phyloP scores from a whole-genome alignment of 306 rosid species.

The Vigna radiata region DNA sequence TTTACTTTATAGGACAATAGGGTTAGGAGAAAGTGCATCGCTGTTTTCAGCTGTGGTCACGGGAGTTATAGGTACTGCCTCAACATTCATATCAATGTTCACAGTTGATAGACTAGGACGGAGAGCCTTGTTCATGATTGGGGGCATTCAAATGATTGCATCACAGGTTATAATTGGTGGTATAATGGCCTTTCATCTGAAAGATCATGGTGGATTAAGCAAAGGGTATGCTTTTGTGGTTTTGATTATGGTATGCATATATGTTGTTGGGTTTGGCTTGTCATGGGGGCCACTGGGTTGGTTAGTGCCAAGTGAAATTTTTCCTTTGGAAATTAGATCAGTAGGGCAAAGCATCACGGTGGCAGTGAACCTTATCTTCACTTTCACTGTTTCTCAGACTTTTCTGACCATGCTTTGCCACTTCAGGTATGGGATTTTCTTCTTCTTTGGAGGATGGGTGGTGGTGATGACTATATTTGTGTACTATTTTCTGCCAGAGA shows the following conservation, averaged over 20 bases:
- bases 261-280: conserved; percentile 58
- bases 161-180: conserved; percentile 51
- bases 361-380: conserved; percentile 58
- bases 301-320: conserved; percentile 61
- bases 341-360: conserved; percentile 57
- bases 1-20: conserved; percentile 54
- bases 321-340: conserved; percentile 53
- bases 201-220: conserved; percentile 52
- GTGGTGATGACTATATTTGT: conserved; percentile 55
- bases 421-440: conserved; percentile 53
- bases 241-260: conserved; percentile 49
- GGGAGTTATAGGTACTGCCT: conserved; percentile 49
- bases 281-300: conserved; percentile 62
- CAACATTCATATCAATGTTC: conserved; percentile 63
- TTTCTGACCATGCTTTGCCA: conserved; percentile 61
- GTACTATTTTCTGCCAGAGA: conserved; percentile 42
- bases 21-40: conserved; percentile 59
- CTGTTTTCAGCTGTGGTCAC: conserved; percentile 57
- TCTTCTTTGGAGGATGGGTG: conserved; percentile 69
- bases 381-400: conserved; percentile 57
- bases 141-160: conserved; percentile 55
- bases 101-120: conserved; percentile 60
- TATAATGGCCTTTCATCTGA: conserved; percentile 45
- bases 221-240: conserved; percentile 51
- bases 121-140: conserved; percentile 50